Conservation (phyloP, 805 yeast species). For the Zygosaccharomyces gambellarensis region DNA sequence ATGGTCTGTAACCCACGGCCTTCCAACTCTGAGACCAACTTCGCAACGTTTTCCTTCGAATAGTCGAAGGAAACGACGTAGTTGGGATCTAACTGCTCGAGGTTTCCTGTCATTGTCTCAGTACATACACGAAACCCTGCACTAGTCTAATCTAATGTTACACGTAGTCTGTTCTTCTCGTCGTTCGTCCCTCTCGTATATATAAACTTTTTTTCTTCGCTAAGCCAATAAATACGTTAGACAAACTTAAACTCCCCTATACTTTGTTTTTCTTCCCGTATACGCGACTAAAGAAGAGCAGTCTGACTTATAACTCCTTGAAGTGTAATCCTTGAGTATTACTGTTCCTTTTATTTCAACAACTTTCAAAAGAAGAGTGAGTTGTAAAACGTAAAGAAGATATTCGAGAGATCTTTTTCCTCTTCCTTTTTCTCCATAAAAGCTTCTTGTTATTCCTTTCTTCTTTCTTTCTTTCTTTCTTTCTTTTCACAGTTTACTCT, state of each 20-base stretch:
- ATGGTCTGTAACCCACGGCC: slow-evolving; percentile 23
- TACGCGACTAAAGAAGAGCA: too few relatives aligned
- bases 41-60: slow-evolving; percentile 24
- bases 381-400: neutral
- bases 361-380: neutral
- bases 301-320: too few relatives aligned
- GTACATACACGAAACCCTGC: slow-evolving; percentile 1
- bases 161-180: neutral
- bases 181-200: neutral
- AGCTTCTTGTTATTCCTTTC: neutral
- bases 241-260: neutral
- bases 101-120: slow-evolving; percentile 9
- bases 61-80: slow-evolving; percentile 24
- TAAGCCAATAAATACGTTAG: neutral
- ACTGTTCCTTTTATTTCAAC: neutral
- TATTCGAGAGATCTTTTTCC: neutral
- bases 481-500: neutral
- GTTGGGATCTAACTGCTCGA: slow-evolving; percentile 30
- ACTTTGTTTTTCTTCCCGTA: too few relatives aligned
- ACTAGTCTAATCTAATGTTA: neutral
- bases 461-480: neutral
- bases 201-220: neutral
- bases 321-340: neutral
- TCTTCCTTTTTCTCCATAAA: neutral
- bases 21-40: slow-evolving; percentile 24